Conservation (phyloP, 2,329 filamentous ascomycete genomes). For the Trichophyton simii region DNA sequence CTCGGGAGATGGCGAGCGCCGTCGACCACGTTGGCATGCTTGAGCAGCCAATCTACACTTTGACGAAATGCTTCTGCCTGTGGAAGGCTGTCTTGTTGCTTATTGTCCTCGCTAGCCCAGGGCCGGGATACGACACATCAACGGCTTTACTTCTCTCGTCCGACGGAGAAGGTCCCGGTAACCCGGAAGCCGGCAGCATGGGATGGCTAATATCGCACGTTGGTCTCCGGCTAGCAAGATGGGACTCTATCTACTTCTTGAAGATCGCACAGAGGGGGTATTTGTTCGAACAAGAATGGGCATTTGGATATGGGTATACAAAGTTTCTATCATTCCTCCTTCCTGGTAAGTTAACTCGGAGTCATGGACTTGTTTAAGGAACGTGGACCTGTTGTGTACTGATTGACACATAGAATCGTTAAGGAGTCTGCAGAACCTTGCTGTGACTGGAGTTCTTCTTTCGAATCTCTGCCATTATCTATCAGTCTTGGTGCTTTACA, state of each 20-base stretch:
- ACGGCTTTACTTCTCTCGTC: slow-evolving; percentile 35
- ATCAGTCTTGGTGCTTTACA: slow-evolving; percentile 60
- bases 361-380: not conserved
- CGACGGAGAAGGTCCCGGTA: not conserved
- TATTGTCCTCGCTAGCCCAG: slow-evolving; percentile 40
- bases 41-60: slow-evolving; percentile 11
- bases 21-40: not conserved
- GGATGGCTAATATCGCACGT: not conserved
- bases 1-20: not conserved
- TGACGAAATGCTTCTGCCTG: slow-evolving; percentile 33
- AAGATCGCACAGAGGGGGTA: slow-evolving; percentile 43
- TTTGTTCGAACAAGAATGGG: slow-evolving; percentile 54
- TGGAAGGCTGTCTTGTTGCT: slow-evolving; percentile 47
- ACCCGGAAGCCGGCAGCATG: not conserved
- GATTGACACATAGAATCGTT: not conserved
- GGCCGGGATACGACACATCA: slow-evolving; percentile 52
- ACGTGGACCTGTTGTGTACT: not conserved
- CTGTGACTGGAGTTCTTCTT: slow-evolving; percentile 49
- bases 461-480: slow-evolving; percentile 65
- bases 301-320: slow-evolving; percentile 47
- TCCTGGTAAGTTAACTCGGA: slow-evolving; percentile 23
- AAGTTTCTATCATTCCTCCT: slow-evolving; percentile 30
- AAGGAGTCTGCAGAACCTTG: slow-evolving; percentile 9
- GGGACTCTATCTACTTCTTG: slow-evolving; percentile 52
- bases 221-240: slow-evolving; percentile 40